phyloP scores from a whole-genome alignment of 164 flowering plant genomes.

The Berberis vulgaris region DNA sequence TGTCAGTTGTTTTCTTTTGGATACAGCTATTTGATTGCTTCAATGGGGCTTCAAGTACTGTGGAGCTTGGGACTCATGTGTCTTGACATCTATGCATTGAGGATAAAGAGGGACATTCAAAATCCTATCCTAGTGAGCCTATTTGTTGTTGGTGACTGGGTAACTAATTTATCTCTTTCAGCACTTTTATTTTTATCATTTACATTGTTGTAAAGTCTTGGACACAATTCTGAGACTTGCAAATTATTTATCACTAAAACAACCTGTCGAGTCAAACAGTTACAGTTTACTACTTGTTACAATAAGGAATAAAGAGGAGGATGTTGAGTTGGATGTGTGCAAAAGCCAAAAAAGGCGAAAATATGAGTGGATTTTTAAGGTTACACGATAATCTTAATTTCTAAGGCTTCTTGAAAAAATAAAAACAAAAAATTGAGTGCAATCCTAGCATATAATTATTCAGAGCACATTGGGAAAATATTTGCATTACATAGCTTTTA shows the following conservation, averaged over 20 bases:
- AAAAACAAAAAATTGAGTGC: too few relatives aligned
- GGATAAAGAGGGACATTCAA: slow-evolving; percentile 53
- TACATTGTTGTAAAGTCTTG: neutral
- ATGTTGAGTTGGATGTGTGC: too few relatives aligned
- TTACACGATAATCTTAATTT: too few relatives aligned
- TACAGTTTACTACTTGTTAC: neutral
- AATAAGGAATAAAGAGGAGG: neutral
- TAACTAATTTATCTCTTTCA: slow-evolving; percentile 12
- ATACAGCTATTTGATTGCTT: slow-evolving; percentile 76
- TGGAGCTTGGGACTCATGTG: slow-evolving; percentile 89
- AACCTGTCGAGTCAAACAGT: neutral
- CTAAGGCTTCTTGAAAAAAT: too few relatives aligned
- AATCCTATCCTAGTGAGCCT: slow-evolving; percentile 65
- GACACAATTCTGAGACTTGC: neutral
- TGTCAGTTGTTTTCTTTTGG: neutral
- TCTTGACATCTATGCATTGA: slow-evolving; percentile 65
- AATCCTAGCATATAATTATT: too few relatives aligned
- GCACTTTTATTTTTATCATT: neutral
- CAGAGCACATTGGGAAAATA: too few relatives aligned
- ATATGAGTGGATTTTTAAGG: too few relatives aligned
- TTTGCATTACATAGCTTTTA: too few relatives aligned
- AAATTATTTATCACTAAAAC: neutral
- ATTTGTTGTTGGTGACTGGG: slow-evolving; percentile 88
- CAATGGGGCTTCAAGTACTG: slow-evolving; percentile 77
- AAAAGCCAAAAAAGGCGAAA: too few relatives aligned